Evolutionary conservation across 2,329 filamentous ascomycete genomes (phyloP).

Genomic region (Microdochium paspali): DNA sequence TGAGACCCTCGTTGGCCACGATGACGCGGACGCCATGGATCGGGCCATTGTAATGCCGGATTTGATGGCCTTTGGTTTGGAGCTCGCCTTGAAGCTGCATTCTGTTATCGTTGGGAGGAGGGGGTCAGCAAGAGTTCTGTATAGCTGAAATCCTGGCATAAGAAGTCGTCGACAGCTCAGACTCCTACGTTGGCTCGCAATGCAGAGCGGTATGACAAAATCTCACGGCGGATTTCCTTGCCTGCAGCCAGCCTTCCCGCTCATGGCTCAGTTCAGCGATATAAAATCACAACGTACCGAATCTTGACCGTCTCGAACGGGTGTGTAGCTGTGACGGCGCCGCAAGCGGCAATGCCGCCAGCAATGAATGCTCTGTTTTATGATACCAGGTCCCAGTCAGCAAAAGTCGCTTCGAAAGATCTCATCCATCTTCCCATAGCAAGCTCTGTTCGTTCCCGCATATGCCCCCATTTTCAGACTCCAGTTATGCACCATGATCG

Average conservation of each 20-base stretch:
- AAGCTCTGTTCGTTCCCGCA: too few relatives aligned
- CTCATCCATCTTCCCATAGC: background rate
- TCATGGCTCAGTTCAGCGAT: background rate
- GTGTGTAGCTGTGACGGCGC: slow-evolving; percentile 94
- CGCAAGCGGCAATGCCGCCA: slow-evolving; percentile 92
- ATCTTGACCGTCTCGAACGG: slow-evolving; percentile 99
- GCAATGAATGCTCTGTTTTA: slow-evolving; percentile 72
- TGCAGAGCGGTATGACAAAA: too few relatives aligned
- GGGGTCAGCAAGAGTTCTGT: background rate
- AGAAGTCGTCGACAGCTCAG: too few relatives aligned
- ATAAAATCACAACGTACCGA: slow-evolving; percentile 46
- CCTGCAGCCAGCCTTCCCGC: too few relatives aligned
- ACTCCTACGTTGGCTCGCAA: too few relatives aligned
- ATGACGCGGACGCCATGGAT: slow-evolving; percentile 88
- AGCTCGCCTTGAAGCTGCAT: slow-evolving; percentile 96
- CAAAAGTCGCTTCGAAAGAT: background rate
- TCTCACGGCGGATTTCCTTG: too few relatives aligned
- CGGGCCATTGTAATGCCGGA: slow-evolving; percentile 82
- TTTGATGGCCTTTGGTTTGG: slow-evolving; percentile 74
- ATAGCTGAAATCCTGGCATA: too few relatives aligned
- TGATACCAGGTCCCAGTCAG: slow-evolving; percentile 2
- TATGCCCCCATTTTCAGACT: too few relatives aligned
- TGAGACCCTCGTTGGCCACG: slow-evolving; percentile 77
- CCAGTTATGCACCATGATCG: too few relatives aligned
- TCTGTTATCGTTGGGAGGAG: slow-evolving; percentile 30